A percentile compares a stretch with the other conserved stretches of the same genome.
Evolutionary conservation across 345 rosid genomes (phyloP).

Genomic region (Pistacia vera): DNA sequence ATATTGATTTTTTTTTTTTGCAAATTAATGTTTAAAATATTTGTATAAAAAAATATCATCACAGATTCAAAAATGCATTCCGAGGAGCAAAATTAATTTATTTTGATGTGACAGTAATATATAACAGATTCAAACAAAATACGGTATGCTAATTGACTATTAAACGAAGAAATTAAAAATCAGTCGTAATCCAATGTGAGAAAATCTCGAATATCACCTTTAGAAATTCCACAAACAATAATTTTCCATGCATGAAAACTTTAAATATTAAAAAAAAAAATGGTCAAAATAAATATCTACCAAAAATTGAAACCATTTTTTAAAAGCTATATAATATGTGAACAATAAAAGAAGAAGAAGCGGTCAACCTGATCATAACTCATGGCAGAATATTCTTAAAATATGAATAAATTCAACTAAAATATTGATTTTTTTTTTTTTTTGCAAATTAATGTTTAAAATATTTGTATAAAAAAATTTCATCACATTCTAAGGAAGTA

Average conservation of each 20-base stretch:
- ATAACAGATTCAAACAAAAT: too few species aligned
- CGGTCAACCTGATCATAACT: too few species aligned
- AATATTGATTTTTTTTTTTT: neutral
- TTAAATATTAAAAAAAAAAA: too few species aligned
- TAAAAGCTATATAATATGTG: too few species aligned
- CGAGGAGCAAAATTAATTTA: too few species aligned
- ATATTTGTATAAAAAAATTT: neutral
- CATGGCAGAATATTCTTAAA: too few species aligned
- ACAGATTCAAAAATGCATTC: too few species aligned
- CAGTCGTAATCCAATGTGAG: too few species aligned
- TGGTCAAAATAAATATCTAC: neutral
- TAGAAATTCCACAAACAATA: neutral
- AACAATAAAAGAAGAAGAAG: too few species aligned
- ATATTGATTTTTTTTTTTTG: neutral
- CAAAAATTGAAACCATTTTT: too few species aligned
- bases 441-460: neutral
- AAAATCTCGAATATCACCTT: too few species aligned
- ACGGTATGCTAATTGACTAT: neutral
- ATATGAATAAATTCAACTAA: neutral
- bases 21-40: neutral
- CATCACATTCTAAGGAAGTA: slow-evolving; percentile 5
- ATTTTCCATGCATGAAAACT: neutral
- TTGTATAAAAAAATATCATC: neutral
- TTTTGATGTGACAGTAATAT: neutral
- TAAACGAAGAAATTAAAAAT: too few species aligned